Evolutionary conservation across 176 grass and related monocot species (phyloP).

Genomic region (Puya raimondii): DNA sequence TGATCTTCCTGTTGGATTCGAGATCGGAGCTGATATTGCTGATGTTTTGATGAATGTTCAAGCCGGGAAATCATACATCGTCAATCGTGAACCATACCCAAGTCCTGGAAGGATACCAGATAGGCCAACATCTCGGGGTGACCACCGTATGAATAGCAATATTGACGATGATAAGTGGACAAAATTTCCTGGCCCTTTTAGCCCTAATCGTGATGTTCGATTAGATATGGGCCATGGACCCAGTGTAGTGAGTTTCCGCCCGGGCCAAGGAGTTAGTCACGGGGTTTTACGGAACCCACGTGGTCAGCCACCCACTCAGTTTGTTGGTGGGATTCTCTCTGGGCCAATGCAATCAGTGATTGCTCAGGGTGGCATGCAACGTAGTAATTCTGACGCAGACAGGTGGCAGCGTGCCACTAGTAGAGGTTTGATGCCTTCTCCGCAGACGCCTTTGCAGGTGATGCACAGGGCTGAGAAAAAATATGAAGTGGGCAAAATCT

Average conservation of each 20-base stretch:
- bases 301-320: conserved; percentile 34
- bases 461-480: conserved; percentile 89
- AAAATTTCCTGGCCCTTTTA: conserved; percentile 38
- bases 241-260: conserved; percentile 40
- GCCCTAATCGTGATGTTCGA: conserved; percentile 47
- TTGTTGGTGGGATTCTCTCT: conserved; percentile 46
- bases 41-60: conserved; percentile 39
- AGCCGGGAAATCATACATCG: conserved; percentile 41
- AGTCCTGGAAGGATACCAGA: conserved; percentile 52
- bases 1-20: conserved; percentile 63
- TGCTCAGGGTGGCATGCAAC: conserved; percentile 28
- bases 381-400: conserved; percentile 67
- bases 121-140: conserved; percentile 50
- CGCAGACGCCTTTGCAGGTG: conserved; percentile 47
- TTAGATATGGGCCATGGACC: conserved; percentile 38
- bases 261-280: conserved; percentile 45
- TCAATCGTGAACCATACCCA: conserved; percentile 50
- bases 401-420: conserved; percentile 63
- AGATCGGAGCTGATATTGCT: conserved; percentile 29
- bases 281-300: conserved; percentile 64
- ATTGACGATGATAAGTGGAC: conserved; percentile 72
- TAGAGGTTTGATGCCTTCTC: conserved; percentile 71
- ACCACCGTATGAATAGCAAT: conserved; percentile 28
- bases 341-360: conserved; percentile 38
- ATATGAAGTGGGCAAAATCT: conserved; percentile 62